Evolutionary conservation across 306 rosid genomes (phyloP).

Genomic region (Crataegus laevigata): DNA sequence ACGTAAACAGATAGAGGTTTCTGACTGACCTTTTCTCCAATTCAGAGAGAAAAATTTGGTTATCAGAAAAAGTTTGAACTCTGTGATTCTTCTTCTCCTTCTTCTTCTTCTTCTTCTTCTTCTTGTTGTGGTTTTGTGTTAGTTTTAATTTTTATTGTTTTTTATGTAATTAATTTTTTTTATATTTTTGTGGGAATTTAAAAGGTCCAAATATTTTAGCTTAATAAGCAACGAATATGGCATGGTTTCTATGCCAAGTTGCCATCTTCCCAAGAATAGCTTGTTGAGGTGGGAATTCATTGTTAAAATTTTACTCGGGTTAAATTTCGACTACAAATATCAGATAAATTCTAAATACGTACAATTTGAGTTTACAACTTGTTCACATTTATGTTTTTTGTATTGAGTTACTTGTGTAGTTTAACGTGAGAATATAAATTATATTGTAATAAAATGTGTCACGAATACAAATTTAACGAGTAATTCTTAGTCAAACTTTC

Average conservation of each 20-base stretch:
- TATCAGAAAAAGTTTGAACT: constrained; percentile 40
- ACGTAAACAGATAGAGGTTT: constrained; percentile 2
- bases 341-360: not conserved
- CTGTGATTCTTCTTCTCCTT: constrained; percentile 3
- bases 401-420: not conserved
- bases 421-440: too few species aligned
- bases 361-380: not conserved
- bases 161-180: constrained; percentile 11
- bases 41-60: constrained; percentile 51
- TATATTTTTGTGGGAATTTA: not conserved
- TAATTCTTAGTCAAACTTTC: not conserved
- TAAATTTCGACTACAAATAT: not conserved
- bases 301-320: not conserved
- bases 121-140: constrained; percentile 31
- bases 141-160: constrained; percentile 14
- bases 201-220: constrained; percentile 18
- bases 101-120: not conserved
- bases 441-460: too few species aligned
- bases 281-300: constrained; percentile 46
- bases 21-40: constrained; percentile 62
- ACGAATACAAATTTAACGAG: not conserved
- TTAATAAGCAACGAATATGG: constrained; percentile 41
- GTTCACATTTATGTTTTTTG: not conserved
- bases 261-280: constrained; percentile 78
- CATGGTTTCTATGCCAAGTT: constrained; percentile 44